phyloP scores from a whole-genome alignment of 306 rosid genomes.

The Dicorynia guianensis region DNA sequence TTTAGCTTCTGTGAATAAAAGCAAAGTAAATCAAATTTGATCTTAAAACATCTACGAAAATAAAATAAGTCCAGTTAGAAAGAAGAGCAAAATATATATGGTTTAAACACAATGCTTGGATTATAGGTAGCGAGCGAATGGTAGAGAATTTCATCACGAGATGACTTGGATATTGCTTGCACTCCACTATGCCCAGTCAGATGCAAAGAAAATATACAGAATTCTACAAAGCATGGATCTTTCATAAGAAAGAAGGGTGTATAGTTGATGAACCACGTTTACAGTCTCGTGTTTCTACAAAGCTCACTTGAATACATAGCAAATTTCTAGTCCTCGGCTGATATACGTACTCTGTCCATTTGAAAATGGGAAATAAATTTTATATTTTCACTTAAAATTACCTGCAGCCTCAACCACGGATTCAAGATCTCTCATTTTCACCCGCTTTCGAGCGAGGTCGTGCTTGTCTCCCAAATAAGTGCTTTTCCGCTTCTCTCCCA shows the following conservation, averaged over 20 bases:
- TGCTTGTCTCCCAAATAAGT: conserved; percentile 45
- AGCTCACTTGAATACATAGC: conserved; percentile 9
- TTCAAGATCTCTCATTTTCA: conserved; percentile 76
- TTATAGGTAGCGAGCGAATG: not conserved
- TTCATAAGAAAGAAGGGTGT: not conserved
- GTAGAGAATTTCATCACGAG: not conserved
- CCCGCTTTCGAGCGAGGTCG: conserved; percentile 54
- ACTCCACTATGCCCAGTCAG: not conserved
- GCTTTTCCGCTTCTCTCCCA: conserved; percentile 62
- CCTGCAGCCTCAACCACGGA: conserved; percentile 66
- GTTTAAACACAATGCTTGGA: not conserved
- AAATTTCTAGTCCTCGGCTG: not conserved
- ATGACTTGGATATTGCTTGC: not conserved
- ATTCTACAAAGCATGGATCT: not conserved
- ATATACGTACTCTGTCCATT: not conserved
- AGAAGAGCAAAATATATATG: not conserved
- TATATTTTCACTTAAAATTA: conserved; percentile 23
- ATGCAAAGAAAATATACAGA: not conserved
- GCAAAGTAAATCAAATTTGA: conserved; percentile 20
- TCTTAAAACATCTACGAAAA: not conserved
- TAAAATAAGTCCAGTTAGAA: not conserved
- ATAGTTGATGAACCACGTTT: not conserved
- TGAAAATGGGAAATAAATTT: not conserved
- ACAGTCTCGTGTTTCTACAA: not conserved
- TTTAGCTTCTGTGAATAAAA: conserved; percentile 51